A percentile compares a stretch with the other conserved stretches of the same genome.
phyloP scores from a whole-genome alignment of 179 eudicot species.

The Silene coronaria region DNA sequence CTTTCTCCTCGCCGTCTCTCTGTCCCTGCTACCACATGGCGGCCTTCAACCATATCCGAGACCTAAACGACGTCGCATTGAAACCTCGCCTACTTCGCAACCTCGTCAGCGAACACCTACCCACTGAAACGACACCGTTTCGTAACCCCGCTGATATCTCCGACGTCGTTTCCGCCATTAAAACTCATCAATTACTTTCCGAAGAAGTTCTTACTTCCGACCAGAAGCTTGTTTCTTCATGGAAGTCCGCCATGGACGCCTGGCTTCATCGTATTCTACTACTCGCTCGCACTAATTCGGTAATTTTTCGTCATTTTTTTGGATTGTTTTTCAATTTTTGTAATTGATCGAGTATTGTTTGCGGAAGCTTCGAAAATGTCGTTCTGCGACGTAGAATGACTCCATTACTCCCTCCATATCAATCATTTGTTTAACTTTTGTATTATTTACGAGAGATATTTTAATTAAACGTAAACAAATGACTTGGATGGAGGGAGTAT shows the following conservation, averaged over 20 bases:
- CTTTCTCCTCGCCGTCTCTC: background rate
- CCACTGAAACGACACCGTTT: conserved; percentile 45
- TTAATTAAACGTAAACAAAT: no score
- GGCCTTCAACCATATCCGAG: conserved; percentile 22
- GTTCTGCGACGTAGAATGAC: no score
- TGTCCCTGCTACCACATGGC: background rate
- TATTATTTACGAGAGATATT: no score
- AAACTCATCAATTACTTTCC: conserved; percentile 49
- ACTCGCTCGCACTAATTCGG: conserved; percentile 55
- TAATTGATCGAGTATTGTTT: background rate
- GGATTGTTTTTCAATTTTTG: background rate
- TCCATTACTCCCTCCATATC: no score
- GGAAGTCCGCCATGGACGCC: conserved; percentile 59
- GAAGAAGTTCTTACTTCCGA: conserved; percentile 30
- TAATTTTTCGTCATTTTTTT: conserved; percentile 8
- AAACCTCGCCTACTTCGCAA: conserved; percentile 58
- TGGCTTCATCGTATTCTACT: conserved; percentile 56
- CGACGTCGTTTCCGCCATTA: conserved; percentile 41
- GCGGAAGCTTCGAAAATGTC: no score
- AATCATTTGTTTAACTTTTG: no score
- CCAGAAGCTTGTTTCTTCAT: conserved; percentile 32
- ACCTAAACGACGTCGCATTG: conserved; percentile 54
- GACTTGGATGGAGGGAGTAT: no score
- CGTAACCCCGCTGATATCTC: conserved; percentile 40
- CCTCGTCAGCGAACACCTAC: conserved; percentile 45